Base-by-base conservation (phyloP, 2,329 filamentous ascomycete species). In the Trichoderma koningiopsis region DNA sequence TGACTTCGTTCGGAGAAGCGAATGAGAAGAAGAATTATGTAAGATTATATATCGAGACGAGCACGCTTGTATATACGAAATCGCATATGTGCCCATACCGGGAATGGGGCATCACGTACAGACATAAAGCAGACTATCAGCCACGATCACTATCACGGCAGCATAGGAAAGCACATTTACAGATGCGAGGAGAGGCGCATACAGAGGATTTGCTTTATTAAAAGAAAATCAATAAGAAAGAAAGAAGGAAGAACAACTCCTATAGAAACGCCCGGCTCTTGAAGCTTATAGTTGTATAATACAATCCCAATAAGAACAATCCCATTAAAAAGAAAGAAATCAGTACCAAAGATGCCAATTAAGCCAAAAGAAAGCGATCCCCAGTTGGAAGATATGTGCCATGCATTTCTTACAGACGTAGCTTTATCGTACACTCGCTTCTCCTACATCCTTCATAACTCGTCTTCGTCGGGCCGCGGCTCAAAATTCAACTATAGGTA, bases 401-500 rank as follows among this genome's bases (percentile, higher is more conserved):
- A 58, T 43, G 13, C 7, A 19, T 14, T 14, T 52, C n/a, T 27
- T 40, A 13, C 5, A 13, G 4, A 16, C 33, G 24, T 58, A n/a
- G 31, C 11, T 24, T 22, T 56, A 61, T 56, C 37, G 37, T 57
- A 62, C 66, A 62, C 58, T 57, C 35, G 16, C 22, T 35, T 47
- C 47, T 24, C n/a, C 47, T 24, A 33, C 40, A 8, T 19, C 24
- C 5, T 60, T 56, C 43, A 62, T 49, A 35, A 57, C 11, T 86
- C 84, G 31, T 88, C 85, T 61, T 90, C 85, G 72, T 90, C 87
- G 43, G 86, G 86, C 63, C 83, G 81, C n/a, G 90, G 87, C 76
- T 92, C 87, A 72, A 92, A 92, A 73, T 91, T 92, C 68, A 91
- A 78, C 89, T 92, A 72, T 63, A 56, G 16, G 2, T 65, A 19